Evolutionary conservation across 495 filamentous ascomycete species (phyloP).

Genomic region (Aspergillus olivimuriae): DNA sequence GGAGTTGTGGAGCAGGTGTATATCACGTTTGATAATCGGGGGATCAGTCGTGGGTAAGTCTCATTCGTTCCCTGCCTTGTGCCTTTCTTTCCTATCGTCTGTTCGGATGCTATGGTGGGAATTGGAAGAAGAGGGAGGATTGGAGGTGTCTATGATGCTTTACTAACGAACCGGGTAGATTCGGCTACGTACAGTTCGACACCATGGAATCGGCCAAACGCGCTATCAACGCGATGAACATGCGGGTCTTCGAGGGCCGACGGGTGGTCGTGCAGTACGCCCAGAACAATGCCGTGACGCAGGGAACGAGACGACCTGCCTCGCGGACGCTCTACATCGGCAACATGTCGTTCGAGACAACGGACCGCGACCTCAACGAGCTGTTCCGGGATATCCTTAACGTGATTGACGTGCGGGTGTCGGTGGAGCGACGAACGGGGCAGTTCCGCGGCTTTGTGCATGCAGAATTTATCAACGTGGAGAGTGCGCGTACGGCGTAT

Average conservation of each 20-base stretch:
- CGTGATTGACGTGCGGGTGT: slow-evolving; percentile 76
- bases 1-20: slow-evolving; percentile 50
- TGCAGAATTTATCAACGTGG: slow-evolving; percentile 69
- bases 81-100: slow-evolving; percentile 14
- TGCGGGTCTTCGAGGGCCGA: slow-evolving; percentile 74
- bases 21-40: slow-evolving; percentile 63
- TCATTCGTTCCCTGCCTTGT: slow-evolving; percentile 8
- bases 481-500: slow-evolving; percentile 52
- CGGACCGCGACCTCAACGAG: slow-evolving; percentile 77
- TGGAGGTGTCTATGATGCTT: too few relatives aligned
- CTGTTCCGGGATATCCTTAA: slow-evolving; percentile 68
- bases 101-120: too few relatives aligned
- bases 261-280: slow-evolving; percentile 55
- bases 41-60: slow-evolving; percentile 82
- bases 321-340: slow-evolving; percentile 76
- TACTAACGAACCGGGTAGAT: slow-evolving; percentile 43
- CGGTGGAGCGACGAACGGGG: slow-evolving; percentile 83
- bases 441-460: slow-evolving; percentile 86
- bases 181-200: slow-evolving; percentile 69
- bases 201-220: slow-evolving; percentile 45
- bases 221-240: slow-evolving; percentile 61
- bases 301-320: slow-evolving; percentile 26
- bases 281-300: slow-evolving; percentile 27
- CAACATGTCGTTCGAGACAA: slow-evolving; percentile 84
- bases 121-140: too few relatives aligned